Percentiles rank a stretch among this genome's conserved stretches.
These are phyloP conservation scores for Teratosphaeria zuluensis DNA, from an alignment of 2,329 filamentous ascomycete species.

Conservation along the genomic window DNA sequence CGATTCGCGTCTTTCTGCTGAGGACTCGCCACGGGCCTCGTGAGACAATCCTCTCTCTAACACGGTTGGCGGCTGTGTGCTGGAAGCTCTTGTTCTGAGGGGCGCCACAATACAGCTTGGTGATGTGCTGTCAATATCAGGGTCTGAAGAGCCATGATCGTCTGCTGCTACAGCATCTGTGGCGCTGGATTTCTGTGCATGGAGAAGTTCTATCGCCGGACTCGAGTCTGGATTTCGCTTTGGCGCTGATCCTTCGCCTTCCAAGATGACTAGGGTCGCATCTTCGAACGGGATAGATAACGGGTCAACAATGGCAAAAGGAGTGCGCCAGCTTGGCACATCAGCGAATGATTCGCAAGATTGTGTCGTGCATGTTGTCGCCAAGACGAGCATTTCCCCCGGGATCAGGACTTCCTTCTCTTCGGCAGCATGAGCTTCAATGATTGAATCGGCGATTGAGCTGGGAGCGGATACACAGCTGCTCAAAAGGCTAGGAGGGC, in stretches of 20 bases:
- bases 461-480: neutral
- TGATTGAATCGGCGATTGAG: neutral
- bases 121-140: neutral
- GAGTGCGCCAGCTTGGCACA: neutral
- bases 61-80: neutral
- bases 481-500: neutral
- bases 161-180: too few species aligned
- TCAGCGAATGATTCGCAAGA: too few species aligned
- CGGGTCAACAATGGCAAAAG: conserved; percentile 1
- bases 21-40: neutral
- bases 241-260: neutral
- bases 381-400: neutral
- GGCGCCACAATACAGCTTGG: neutral
- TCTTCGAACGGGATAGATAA: conserved; percentile 5
- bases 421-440: neutral
- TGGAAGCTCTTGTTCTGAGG: neutral
- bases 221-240: neutral
- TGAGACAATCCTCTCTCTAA: neutral
- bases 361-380: neutral
- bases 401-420: conserved; percentile 1
- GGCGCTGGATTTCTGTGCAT: neutral
- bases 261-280: conserved; percentile 2
- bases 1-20: neutral
- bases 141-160: neutral
- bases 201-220: neutral